Conservation (phyloP, 768 basidiomycete species). For the Leccinum imitatum region DNA sequence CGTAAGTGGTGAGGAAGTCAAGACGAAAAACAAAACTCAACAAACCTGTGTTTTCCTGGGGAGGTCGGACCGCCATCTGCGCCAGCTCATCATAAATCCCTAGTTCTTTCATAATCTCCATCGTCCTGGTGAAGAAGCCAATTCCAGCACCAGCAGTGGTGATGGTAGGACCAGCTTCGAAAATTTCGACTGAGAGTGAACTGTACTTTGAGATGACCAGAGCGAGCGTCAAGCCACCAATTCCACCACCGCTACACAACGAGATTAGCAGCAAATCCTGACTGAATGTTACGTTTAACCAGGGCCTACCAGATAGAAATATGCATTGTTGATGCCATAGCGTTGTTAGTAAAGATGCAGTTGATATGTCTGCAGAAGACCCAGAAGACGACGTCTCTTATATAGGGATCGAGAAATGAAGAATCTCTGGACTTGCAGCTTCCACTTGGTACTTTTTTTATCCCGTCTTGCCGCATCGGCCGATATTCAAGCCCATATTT, state of each 20-base stretch:
- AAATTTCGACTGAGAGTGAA: constrained; percentile 37
- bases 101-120: constrained; percentile 39
- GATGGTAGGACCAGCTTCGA: constrained; percentile 40
- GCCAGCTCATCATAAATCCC: constrained; percentile 38
- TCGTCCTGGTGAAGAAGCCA: constrained; percentile 46
- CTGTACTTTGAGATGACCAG: constrained; percentile 27
- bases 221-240: constrained; percentile 37
- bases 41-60: constrained; percentile 23
- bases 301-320: constrained; percentile 19
- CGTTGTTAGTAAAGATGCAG: background rate
- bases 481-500: background rate
- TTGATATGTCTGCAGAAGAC: background rate
- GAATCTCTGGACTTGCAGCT: background rate
- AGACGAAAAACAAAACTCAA: background rate
- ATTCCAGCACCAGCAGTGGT: constrained; percentile 49
- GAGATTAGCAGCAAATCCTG: background rate
- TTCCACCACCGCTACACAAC: constrained; percentile 38
- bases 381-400: background rate
- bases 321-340: constrained; percentile 12
- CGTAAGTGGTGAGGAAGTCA: background rate
- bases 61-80: constrained; percentile 14
- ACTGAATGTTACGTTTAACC: background rate
- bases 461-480: background rate
- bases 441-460: background rate
- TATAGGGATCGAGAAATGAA: background rate